Conservation (phyloP, 2,329 filamentous ascomycete genomes). For the Botrytis byssoidea region DNA sequence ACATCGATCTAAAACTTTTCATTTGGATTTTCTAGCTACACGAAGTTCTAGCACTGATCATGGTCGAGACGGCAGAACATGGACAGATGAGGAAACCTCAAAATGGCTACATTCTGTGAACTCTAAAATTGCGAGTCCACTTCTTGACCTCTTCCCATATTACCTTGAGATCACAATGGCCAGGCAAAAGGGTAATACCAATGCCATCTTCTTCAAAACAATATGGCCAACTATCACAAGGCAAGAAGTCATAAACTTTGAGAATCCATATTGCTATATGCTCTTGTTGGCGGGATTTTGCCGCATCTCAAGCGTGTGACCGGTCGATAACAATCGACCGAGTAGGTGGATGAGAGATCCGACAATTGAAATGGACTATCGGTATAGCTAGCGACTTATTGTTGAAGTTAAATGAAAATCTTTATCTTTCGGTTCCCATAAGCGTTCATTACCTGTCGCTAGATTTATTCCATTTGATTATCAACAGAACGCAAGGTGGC, state of each 20-base stretch:
- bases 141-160: conserved; percentile 55
- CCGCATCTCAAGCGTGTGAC: conserved; percentile 60
- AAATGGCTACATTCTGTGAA: not conserved
- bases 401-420: conserved; percentile 59
- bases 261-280: conserved; percentile 59
- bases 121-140: not conserved
- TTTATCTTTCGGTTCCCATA: conserved; percentile 53
- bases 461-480: conserved; percentile 54
- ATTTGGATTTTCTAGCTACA: not conserved
- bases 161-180: conserved; percentile 54
- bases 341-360: conserved; percentile 53
- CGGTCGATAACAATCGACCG: conserved; percentile 62
- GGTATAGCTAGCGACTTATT: not conserved
- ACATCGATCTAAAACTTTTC: not conserved
- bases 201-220: conserved; percentile 54
- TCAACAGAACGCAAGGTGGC: conserved; percentile 41
- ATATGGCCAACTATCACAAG: conserved; percentile 38
- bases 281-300: conserved; percentile 48
- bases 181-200: conserved; percentile 53
- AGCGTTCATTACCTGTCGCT: conserved; percentile 51
- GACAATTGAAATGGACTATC: not conserved
- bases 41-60: not conserved
- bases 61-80: not conserved
- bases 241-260: conserved; percentile 56
- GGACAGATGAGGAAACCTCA: not conserved